These are phyloP conservation scores for Boletus reticulatus DNA, from an alignment of 768 basidiomycete species.

Conservation along the genomic window DNA sequence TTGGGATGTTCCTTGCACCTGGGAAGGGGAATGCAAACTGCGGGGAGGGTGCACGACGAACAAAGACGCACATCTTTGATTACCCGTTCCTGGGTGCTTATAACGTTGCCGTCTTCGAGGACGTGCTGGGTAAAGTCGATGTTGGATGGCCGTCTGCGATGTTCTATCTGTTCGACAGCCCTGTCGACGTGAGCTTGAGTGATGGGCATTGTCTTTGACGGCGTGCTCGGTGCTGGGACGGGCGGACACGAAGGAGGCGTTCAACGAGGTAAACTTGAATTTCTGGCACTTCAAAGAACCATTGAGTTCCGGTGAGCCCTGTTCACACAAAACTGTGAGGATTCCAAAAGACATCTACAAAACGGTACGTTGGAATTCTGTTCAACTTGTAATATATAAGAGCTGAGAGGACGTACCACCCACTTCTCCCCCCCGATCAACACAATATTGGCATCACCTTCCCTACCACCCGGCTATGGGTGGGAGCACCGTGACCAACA, in stretches of 20 bases:
- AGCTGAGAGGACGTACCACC: too few relatives aligned
- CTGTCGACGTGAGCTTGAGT: slow-evolving; percentile 35
- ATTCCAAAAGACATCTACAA: too few relatives aligned
- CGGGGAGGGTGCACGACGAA: neutral
- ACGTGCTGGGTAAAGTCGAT: slow-evolving; percentile 92
- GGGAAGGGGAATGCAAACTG: slow-evolving; percentile 4
- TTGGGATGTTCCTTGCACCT: slow-evolving; percentile 95
- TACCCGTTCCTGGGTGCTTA: slow-evolving; percentile 93
- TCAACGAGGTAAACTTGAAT: neutral
- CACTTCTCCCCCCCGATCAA: too few relatives aligned
- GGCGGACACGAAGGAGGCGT: slow-evolving; percentile 1
- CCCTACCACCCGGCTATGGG: too few relatives aligned
- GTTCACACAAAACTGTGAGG: too few relatives aligned
- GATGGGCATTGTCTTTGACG: slow-evolving; percentile 30
- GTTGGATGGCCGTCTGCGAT: slow-evolving; percentile 49
- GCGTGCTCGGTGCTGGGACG: slow-evolving; percentile 4
- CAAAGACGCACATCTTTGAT: slow-evolving; percentile 79
- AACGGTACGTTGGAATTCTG: too few relatives aligned
- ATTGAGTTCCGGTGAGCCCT: too few relatives aligned
- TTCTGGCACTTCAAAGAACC: too few relatives aligned
- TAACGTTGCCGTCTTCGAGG: slow-evolving; percentile 87
- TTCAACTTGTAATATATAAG: too few relatives aligned
- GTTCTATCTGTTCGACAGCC: slow-evolving; percentile 38
- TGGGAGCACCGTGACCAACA: too few relatives aligned
- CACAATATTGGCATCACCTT: too few relatives aligned